Evolutionary conservation across 345 rosid species (phyloP).

Genomic region (Gossypium australe): DNA sequence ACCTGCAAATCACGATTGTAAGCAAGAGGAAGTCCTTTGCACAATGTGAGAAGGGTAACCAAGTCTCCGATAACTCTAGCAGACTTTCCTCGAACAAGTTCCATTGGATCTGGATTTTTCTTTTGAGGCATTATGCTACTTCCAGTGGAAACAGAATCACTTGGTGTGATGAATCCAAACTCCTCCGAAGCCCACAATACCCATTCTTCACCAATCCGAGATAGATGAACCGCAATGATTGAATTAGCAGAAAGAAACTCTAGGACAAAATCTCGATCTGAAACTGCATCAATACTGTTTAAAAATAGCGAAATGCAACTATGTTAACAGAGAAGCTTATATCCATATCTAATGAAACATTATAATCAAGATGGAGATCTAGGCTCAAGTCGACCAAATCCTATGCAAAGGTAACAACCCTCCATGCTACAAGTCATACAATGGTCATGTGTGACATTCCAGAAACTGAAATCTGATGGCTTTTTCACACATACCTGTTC

Average conservation of each 20-base stretch:
- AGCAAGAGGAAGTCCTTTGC: constrained; percentile 98
- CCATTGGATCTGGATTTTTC: constrained; percentile 99
- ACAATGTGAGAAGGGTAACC: constrained; percentile 72
- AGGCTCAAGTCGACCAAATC: not conserved
- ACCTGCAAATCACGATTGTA: constrained; percentile 96
- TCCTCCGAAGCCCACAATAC: constrained; percentile 99
- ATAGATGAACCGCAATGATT: constrained; percentile 75
- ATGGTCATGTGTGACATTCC: not conserved
- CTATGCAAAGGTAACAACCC: not conserved
- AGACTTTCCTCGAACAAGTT: constrained; percentile 93
- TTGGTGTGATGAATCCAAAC: constrained; percentile 83
- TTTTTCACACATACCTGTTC: constrained; percentile 58
- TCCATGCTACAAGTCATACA: not conserved
- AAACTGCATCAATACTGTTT: constrained; percentile 86
- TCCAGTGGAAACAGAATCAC: constrained; percentile 89
- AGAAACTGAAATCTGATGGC: not conserved
- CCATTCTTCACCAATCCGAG: constrained; percentile 97
- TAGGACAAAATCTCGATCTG: constrained; percentile 84
- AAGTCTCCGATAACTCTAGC: constrained; percentile 79
- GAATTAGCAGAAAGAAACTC: constrained; percentile 78
- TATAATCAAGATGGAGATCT: not conserved
- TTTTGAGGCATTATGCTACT: constrained; percentile 99
- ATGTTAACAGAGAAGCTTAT: not conserved
- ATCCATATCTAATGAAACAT: not conserved
- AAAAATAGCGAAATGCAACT: constrained; percentile 11